Evolutionary conservation across 2,329 filamentous ascomycete species (phyloP), one percentile per base, ranked within the genome.

Genomic region (Sporothrix mexicana): DNA sequence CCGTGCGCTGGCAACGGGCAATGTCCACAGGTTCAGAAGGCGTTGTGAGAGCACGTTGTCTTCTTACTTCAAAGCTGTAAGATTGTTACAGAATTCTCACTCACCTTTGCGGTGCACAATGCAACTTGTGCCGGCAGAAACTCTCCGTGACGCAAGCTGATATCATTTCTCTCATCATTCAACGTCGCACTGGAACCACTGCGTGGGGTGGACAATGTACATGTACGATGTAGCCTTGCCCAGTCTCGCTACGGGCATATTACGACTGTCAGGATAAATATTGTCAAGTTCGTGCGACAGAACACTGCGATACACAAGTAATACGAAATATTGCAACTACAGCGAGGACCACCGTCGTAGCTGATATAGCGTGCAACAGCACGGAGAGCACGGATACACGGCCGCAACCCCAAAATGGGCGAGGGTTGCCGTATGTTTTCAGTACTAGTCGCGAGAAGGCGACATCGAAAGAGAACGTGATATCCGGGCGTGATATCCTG

Each of bases 301-400:
- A 36, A 36, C 30, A 36, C 30, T 36, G 30, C 30, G 7, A 36
- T 47, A 47, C 45, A 47, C 15, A 47, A 51, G 47, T n/a, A 51
- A 10, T 12, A 9, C 51, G 13, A 20, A 25, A 20, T 53, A 53
- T 17, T 25, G n/a, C 12, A 25, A 25, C 36, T 15, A 17, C 55
- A 59, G 25, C 13, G 25, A 30, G 12, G 55, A 25, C 55, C 17
- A 59, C 30, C 30, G 30, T 36, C 30, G 25, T 25, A n/a, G n/a
- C n/a, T n/a, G n/a, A n/a, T n/a, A 59, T 25, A 25, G 55, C 55
- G 25, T 59, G 55, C 9, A 59, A 59, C 55, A 36, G 55, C 55
- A 59, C 55, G 55, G 55, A 10, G 23, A 20, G 8, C 6, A 53
- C 6, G 15, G 17, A 36, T 36, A 36, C 30, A 36, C 30, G 30